A percentile compares a stretch with the other conserved stretches of the same genome.
Evolutionary conservation across 257 asterid genomes (phyloP).

Genomic region (Rehmannia glutinosa): DNA sequence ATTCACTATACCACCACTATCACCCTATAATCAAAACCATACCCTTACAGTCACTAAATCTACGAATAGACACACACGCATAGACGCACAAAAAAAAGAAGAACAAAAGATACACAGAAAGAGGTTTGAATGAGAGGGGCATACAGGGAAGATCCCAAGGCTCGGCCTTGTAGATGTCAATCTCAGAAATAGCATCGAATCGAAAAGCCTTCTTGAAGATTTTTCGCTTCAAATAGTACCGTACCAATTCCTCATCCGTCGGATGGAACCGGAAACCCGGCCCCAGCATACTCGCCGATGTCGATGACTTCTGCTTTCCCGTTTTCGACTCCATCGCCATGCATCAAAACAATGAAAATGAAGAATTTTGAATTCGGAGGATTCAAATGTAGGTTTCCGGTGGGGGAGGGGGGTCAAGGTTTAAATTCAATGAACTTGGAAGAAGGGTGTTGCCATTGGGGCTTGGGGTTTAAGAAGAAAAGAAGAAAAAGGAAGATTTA

Average conservation of each 20-base stretch:
- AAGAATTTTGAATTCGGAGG: background rate
- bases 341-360: background rate
- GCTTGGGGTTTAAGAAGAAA: background rate
- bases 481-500: background rate
- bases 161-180: conserved; percentile 85
- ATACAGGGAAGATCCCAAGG: conserved; percentile 98
- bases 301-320: conserved; percentile 18
- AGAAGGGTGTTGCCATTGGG: background rate
- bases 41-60: no score
- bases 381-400: background rate
- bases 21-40: no score
- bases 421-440: background rate
- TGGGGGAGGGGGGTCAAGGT: background rate
- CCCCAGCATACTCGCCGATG: conserved; percentile 46
- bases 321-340: conserved; percentile 21
- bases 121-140: background rate
- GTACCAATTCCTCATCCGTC: conserved; percentile 90
- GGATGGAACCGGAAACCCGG: conserved; percentile 96
- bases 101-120: background rate
- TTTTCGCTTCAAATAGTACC: conserved; percentile 72
- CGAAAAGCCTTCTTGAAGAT: conserved; percentile 47
- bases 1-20: background rate
- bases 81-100: background rate
- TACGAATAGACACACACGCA: background rate
- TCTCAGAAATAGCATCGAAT: conserved; percentile 70